These are phyloP conservation scores for Platanthera zijinensis DNA, from an alignment of 106 monocot genomes.

Conservation along the genomic window DNA sequence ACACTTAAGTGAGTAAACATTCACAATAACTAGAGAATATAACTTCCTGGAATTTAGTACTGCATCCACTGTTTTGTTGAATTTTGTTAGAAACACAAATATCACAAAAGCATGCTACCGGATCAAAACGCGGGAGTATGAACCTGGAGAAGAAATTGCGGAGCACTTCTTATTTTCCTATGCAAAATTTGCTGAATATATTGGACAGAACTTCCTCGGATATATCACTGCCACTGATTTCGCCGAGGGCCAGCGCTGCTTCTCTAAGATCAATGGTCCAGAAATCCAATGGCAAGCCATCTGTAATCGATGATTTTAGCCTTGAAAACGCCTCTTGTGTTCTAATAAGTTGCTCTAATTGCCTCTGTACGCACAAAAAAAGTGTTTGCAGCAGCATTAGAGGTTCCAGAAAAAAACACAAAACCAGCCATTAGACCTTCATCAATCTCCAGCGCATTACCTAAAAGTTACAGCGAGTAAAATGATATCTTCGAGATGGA, in stretches of 20 bases:
- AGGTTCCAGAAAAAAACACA: too few relatives aligned
- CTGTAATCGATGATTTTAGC: conserved; percentile 51
- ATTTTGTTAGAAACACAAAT: too few relatives aligned
- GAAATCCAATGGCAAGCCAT: conserved; percentile 77
- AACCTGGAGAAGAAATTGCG: not conserved
- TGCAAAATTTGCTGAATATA: conserved; percentile 92
- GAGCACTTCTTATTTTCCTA: conserved; percentile 52
- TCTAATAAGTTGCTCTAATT: conserved; percentile 83
- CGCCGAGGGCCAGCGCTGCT: conserved; percentile 78
- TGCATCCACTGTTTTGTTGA: too few relatives aligned
- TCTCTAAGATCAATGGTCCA: conserved; percentile 96
- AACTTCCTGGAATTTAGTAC: too few relatives aligned
- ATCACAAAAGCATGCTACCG: not conserved
- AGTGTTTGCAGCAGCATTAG: not conserved
- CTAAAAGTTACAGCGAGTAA: too few relatives aligned
- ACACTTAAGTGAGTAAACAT: too few relatives aligned
- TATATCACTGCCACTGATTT: conserved; percentile 72
- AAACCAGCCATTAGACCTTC: too few relatives aligned
- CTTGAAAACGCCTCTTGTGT: conserved; percentile 56
- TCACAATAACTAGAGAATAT: too few relatives aligned
- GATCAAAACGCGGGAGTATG: not conserved
- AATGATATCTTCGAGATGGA: too few relatives aligned
- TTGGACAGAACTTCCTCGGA: conserved; percentile 82
- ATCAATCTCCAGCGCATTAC: too few relatives aligned
- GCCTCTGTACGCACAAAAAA: conserved; percentile 44